These are phyloP conservation scores for Silene noctiflora DNA, from an alignment of 179 eudicot species.

Conservation along the genomic window DNA sequence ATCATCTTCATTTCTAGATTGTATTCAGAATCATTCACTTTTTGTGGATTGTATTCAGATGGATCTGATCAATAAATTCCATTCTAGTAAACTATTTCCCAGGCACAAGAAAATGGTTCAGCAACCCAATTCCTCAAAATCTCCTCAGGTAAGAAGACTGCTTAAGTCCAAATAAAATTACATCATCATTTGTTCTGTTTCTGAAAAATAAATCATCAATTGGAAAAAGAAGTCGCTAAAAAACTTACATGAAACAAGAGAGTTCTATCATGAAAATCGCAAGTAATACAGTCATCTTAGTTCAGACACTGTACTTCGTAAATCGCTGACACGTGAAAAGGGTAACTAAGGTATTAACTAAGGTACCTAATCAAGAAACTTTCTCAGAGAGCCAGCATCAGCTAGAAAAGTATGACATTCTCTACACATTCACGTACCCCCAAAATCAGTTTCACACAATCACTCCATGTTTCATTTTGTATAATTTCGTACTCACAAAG, in stretches of 20 bases:
- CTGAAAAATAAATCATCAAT: not conserved
- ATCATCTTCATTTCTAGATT: not conserved
- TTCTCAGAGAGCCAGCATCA: not conserved
- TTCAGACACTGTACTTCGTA: not conserved
- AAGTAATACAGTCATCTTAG: not conserved
- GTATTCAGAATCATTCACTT: not conserved
- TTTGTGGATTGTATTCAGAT: not conserved
- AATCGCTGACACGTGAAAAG: not conserved
- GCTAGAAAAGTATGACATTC: not conserved
- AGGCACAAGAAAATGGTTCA: not conserved
- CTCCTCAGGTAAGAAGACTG: not conserved
- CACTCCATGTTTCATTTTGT: not conserved
- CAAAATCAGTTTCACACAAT: too few species aligned
- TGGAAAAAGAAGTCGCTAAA: not conserved
- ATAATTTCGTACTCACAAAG: not conserved
- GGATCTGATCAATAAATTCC: not conserved
- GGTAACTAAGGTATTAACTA: not conserved
- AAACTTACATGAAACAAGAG: not conserved
- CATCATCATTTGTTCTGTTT: not conserved
- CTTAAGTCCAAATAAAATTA: not conserved
- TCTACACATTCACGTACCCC: not conserved
- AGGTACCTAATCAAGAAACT: constrained; percentile 1
- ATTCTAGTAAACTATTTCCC: not conserved
- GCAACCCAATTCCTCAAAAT: not conserved
- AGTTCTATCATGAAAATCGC: not conserved